These are phyloP conservation scores for Ogataea kodamae DNA, from an alignment of 805 yeast genomes.

Conservation along the genomic window DNA sequence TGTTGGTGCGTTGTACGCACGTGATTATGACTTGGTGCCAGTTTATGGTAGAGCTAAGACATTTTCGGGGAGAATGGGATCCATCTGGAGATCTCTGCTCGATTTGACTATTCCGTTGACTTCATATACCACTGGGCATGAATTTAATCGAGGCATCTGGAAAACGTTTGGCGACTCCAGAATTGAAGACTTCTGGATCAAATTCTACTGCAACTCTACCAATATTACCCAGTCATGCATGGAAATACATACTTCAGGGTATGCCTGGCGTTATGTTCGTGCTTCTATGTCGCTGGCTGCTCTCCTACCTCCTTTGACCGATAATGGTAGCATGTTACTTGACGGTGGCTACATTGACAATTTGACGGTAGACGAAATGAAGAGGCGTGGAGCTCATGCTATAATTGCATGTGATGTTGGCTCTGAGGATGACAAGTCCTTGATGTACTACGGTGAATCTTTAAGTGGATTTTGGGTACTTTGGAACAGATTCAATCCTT, in stretches of 20 bases:
- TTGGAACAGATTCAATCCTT: slow-evolving; percentile 83
- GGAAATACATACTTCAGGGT: slow-evolving; percentile 91
- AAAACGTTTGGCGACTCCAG: slow-evolving; percentile 88
- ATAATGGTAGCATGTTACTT: slow-evolving; percentile 84
- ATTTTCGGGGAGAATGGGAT: slow-evolving; percentile 76
- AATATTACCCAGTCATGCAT: slow-evolving; percentile 91
- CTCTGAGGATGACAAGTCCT: slow-evolving; percentile 85
- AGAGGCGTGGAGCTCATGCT: slow-evolving; percentile 77
- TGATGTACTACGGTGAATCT: slow-evolving; percentile 89
- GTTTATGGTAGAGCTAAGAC: slow-evolving; percentile 86
- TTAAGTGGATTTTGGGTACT: slow-evolving; percentile 91
- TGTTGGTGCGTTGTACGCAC: slow-evolving; percentile 92
- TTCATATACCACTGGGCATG: slow-evolving; percentile 95
- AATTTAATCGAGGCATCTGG: slow-evolving; percentile 97
- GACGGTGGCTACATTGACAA: slow-evolving; percentile 98
- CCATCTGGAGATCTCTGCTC: slow-evolving; percentile 77
- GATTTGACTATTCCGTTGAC: slow-evolving; percentile 93
- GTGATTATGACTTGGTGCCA: slow-evolving; percentile 86
- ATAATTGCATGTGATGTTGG: slow-evolving; percentile 96
- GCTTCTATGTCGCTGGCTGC: slow-evolving; percentile 98
- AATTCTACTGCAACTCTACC: slow-evolving; percentile 85
- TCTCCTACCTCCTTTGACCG: slow-evolving; percentile 81
- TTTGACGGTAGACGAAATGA: slow-evolving; percentile 90
- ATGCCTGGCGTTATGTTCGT: slow-evolving; percentile 91
- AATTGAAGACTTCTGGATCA: slow-evolving; percentile 95